Evolutionary conservation across 2,329 filamentous ascomycete species (phyloP), one percentile per base, ranked within the genome.

Genomic region (Calonectria hongkongensis): DNA sequence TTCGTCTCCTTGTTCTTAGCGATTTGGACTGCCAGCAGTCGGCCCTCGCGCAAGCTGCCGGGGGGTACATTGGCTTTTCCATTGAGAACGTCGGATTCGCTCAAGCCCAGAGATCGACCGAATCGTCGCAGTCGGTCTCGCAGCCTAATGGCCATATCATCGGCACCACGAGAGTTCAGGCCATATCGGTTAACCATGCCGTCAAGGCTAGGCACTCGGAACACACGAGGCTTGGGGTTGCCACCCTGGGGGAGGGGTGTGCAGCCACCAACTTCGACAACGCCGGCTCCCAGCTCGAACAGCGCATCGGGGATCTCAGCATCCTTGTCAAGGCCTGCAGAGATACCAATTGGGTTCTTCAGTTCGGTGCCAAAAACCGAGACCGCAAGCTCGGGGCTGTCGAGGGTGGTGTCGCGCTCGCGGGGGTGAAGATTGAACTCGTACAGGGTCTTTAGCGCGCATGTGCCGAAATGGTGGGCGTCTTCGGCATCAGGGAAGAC

Each of bases 1-100:
- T 95, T 92, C 0, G 97, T 99, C 58, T 91, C 89, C 88, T 98
- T 98, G 87, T 98, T 98, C 91, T 99, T 99, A 65, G 96, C 96
- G 50, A 98, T 92, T 85, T 99, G 97, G 21, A 99, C 95, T 18
- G 95, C 93, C 73, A 99, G 88, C 71, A 98, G 86, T 73, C 93
- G 92, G 16, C 96, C 96, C 0, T 92, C 87, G 16, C 88, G 86
- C 78, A 99, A 86, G 84, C 94, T 95, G n/a, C 97, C 95, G 0
- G 95, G 93, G 0, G 95, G 95, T 0, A 98, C 95, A 45, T 85
- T 91, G 80, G 92, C 94, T 69, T 92, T 90, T 27, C 95, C 95
- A 78, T 97, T 89, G 45, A 98, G 87, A 1, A 99, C 92, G 15
- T 91, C 88, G 51, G 89, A 86, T 84, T 97, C 95, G 0, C 91